These are phyloP conservation scores for Adenanthera pavonina DNA, from an alignment of 306 rosid genomes.

Conservation along the genomic window DNA sequence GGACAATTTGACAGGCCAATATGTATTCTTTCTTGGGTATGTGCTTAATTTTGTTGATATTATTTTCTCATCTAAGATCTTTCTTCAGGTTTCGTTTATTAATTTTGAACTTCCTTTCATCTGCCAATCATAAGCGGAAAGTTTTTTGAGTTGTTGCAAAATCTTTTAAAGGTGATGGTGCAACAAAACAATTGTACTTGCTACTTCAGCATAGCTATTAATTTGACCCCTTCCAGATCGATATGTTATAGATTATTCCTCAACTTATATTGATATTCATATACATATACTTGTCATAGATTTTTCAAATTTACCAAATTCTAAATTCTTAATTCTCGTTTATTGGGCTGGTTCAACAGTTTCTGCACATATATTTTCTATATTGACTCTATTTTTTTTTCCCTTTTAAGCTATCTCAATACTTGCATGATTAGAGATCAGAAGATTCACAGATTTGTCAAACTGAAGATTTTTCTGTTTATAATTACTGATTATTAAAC, in stretches of 20 bases:
- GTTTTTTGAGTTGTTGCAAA: conserved; percentile 4
- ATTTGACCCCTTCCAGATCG: background rate
- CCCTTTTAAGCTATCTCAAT: background rate
- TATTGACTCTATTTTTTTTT: conserved; percentile 21
- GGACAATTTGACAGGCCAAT: conserved; percentile 93
- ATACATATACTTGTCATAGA: background rate
- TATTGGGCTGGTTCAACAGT: conserved; percentile 9
- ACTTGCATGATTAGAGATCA: conserved; percentile 8
- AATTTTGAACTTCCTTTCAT: background rate
- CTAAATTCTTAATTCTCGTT: conserved; percentile 18
- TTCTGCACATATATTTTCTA: conserved; percentile 10
- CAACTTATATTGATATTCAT: background rate
- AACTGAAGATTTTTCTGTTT: conserved; percentile 25
- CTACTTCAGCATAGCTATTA: conserved; percentile 6
- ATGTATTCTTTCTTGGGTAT: conserved; percentile 92
- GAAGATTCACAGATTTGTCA: conserved; percentile 8
- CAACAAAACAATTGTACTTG: background rate
- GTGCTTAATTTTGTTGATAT: conserved; percentile 27
- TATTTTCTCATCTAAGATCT: conserved; percentile 17
- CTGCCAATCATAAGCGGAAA: conserved; percentile 12
- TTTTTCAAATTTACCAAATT: background rate
- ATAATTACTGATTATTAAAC: conserved; percentile 31
- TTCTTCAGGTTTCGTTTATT: conserved; percentile 14
- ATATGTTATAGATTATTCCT: background rate
- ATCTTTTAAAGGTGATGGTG: conserved; percentile 16